Base-by-base conservation (phyloP, 768 basidiomycete genomes). In the Boletus sensibilis region DNA sequence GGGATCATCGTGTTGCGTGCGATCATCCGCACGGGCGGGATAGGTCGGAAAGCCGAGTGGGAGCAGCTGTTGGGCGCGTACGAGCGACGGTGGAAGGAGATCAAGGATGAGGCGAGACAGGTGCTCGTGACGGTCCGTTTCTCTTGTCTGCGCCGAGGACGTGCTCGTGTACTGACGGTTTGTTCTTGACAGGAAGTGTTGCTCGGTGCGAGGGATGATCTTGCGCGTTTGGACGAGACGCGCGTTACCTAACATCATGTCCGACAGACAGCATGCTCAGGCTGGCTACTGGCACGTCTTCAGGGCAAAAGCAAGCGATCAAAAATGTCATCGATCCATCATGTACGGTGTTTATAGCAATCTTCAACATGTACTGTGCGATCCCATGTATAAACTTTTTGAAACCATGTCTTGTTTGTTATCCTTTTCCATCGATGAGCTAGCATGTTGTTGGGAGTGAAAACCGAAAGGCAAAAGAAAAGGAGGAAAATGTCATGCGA, bases 11-110 rank as follows among this genome's bases (percentile, higher is more conserved):
- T 85, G 25, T 65, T 86, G 54, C 71, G 82, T 11, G 80, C 82
- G 34, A 76, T 86, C 40, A 85, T 86, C 53, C 72, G 84, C 53
- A 80, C 80, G 18, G 78, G 76, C 1, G 75, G 79, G 66, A 68
- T 78, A 41, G 76, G 76, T n/a, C 78, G 80, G 58, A 72, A 79
- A 57, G 75, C 79, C 40, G 78, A 83, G 55, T 85, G 83, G 63
- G 82, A 80, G 51, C 79, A 79, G 31, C 61, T 86, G 21, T 52
- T 86, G 65, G 73, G 77, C 40, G 79, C 76, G 8, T 86, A 86
- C 64, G 84, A 86, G 63, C 74, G 78, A n/a, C 70, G 84, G 52
- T 86, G 85, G 85, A 86, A 86, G 65, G 85, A 86, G 66, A 86
- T 86, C 57, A 83, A 83, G 65, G 85, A 86, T 61, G 85, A 86